Evolutionary conservation across 331 rosid genomes (phyloP).

Genomic region (Saraca asoca): DNA sequence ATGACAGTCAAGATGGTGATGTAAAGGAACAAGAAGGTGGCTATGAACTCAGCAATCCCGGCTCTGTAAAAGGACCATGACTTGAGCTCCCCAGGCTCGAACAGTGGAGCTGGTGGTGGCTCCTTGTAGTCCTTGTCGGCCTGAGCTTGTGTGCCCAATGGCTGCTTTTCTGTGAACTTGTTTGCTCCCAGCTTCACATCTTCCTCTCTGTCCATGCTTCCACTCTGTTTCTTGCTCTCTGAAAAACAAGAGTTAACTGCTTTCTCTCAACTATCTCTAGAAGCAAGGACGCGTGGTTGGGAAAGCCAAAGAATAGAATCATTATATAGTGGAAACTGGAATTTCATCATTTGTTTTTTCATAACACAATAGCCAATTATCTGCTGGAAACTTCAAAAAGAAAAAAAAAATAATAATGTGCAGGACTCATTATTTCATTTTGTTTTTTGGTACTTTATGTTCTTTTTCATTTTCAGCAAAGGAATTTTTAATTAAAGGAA

Average conservation of each 20-base stretch:
- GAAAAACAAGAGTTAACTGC: background rate
- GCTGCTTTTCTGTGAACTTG: slow-evolving; percentile 70
- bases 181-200: slow-evolving; percentile 87
- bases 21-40: slow-evolving; percentile 89
- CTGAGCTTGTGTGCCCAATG: slow-evolving; percentile 72
- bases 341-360: too few species aligned
- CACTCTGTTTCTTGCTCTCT: slow-evolving; percentile 28
- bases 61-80: slow-evolving; percentile 96
- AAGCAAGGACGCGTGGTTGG: background rate
- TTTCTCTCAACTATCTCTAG: slow-evolving; percentile 1
- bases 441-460: too few species aligned
- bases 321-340: slow-evolving; percentile 40
- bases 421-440: too few species aligned
- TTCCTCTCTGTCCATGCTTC: slow-evolving; percentile 57
- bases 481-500: slow-evolving; percentile 3
- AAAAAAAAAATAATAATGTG: background rate
- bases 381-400: background rate
- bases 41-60: slow-evolving; percentile 85
- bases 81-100: slow-evolving; percentile 74
- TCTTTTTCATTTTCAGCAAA: background rate
- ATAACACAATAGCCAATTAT: too few species aligned
- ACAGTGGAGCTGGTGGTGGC: slow-evolving; percentile 80
- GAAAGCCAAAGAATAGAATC: background rate
- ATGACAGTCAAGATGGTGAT: slow-evolving; percentile 79
- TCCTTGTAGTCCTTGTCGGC: slow-evolving; percentile 78